phyloP scores from a whole-genome alignment of 352 stramenopile species.

The Globisporangium ultimum region DNA sequence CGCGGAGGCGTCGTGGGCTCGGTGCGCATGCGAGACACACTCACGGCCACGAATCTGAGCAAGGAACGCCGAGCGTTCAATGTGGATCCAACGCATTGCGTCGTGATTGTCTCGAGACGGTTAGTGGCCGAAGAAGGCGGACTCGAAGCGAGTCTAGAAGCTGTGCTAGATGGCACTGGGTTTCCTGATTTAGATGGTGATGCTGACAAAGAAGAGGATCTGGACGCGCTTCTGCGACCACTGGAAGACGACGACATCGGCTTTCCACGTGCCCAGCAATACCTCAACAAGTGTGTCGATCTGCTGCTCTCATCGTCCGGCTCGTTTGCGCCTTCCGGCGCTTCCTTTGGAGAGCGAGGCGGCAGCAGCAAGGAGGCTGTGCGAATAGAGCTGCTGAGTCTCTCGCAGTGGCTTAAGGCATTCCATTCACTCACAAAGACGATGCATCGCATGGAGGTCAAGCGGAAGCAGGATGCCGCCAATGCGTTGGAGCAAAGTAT shows the following conservation, averaged over 20 bases:
- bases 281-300: constrained; percentile 59
- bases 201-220: constrained; percentile 18
- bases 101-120: constrained; percentile 48
- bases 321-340: constrained; percentile 6
- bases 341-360: constrained; percentile 2
- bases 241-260: constrained; percentile 58
- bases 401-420: constrained; percentile 58
- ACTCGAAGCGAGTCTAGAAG: constrained; percentile 32
- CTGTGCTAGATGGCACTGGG: constrained; percentile 43
- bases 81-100: constrained; percentile 63
- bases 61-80: constrained; percentile 72
- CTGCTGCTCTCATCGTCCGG: constrained; percentile 34
- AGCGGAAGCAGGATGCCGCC: constrained; percentile 33
- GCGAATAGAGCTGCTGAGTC: constrained; percentile 49
- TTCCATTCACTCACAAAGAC: constrained; percentile 58
- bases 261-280: constrained; percentile 49
- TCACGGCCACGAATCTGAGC: constrained; percentile 46
- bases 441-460: constrained; percentile 51
- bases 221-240: constrained; percentile 36
- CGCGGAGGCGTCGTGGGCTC: constrained; percentile 49
- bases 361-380: constrained; percentile 31
- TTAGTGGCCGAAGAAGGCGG: constrained; percentile 25
- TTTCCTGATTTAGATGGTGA: constrained; percentile 16
- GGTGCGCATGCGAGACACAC: constrained; percentile 47
- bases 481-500: neutral